A percentile compares a stretch with the other conserved stretches of the same genome.
Evolutionary conservation across 2,329 filamentous ascomycete species (phyloP).

Genomic region (Pyrenophora seminiperda): DNA sequence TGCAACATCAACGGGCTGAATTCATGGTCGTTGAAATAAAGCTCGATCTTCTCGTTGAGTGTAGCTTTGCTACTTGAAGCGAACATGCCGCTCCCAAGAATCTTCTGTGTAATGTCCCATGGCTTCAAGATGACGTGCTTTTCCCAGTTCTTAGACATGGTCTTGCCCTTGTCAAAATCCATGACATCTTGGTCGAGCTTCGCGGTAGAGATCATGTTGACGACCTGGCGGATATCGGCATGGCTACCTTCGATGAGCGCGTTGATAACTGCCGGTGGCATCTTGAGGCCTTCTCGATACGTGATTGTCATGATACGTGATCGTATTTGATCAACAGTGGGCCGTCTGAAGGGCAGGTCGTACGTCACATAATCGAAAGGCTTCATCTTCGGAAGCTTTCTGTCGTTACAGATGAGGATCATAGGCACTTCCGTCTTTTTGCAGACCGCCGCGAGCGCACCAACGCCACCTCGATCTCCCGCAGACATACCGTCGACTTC

Average conservation of each 20-base stretch:
- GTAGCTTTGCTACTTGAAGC: slow-evolving; percentile 80
- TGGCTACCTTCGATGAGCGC: slow-evolving; percentile 93
- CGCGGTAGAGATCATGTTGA: slow-evolving; percentile 96
- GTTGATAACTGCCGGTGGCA: slow-evolving; percentile 82
- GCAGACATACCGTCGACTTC: slow-evolving; percentile 99
- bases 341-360: slow-evolving; percentile 85
- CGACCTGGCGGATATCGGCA: slow-evolving; percentile 95
- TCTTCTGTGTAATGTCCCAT: slow-evolving; percentile 96
- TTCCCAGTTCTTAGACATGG: slow-evolving; percentile 98
- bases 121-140: slow-evolving; percentile 96
- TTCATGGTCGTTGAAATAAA: slow-evolving; percentile 99
- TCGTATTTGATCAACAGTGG: slow-evolving; percentile 87
- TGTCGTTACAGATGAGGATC: slow-evolving; percentile 97
- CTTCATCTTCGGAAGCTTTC: slow-evolving; percentile 93
- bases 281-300: slow-evolving; percentile 85
- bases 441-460: slow-evolving; percentile 89
- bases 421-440: slow-evolving; percentile 94
- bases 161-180: slow-evolving; percentile 83
- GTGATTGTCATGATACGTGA: slow-evolving; percentile 95
- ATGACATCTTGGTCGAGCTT: slow-evolving; percentile 84
- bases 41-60: slow-evolving; percentile 95
- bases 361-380: slow-evolving; percentile 87
- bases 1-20: slow-evolving; percentile 98
- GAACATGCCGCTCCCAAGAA: slow-evolving; percentile 87
- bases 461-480: slow-evolving; percentile 93